Percentiles rank a stretch among this genome's conserved stretches.
phyloP scores from a whole-genome alignment of 768 basidiomycete species.

The Saitozyma sp. region DNA sequence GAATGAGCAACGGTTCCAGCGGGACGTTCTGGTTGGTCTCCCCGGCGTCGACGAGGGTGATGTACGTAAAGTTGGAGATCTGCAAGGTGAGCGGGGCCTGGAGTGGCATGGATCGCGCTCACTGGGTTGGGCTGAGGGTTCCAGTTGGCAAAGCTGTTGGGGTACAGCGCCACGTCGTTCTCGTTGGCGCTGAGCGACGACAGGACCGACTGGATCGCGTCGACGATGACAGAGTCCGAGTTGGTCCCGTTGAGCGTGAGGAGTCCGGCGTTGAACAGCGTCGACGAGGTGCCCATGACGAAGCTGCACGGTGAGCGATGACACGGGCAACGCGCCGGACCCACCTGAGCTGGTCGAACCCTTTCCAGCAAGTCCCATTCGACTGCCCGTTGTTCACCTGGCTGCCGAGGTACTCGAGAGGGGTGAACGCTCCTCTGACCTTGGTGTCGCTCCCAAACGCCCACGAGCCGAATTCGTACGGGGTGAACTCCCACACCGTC shows the following conservation, averaged over 20 bases:
- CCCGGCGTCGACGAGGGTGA: conserved; percentile 52
- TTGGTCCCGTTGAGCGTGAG: conserved; percentile 33
- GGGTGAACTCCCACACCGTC: conserved; percentile 51
- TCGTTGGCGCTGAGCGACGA: conserved; percentile 33
- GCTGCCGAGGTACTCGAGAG: conserved; percentile 63
- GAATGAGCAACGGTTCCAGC: conserved; percentile 69
- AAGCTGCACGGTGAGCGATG: conserved; percentile 53
- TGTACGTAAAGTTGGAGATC: conserved; percentile 37
- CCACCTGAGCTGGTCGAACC: conserved; percentile 66
- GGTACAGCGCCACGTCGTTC: conserved; percentile 50
- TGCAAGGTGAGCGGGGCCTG: conserved; percentile 7
- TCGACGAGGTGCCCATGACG: conserved; percentile 68
- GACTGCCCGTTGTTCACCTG: conserved; percentile 63
- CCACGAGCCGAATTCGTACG: conserved; percentile 51
- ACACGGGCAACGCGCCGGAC: conserved; percentile 6
- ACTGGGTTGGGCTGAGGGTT: conserved; percentile 42
- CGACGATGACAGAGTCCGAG: conserved; percentile 32
- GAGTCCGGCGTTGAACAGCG: conserved; percentile 51
- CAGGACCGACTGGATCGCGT: conserved; percentile 42
- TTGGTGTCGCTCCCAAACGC: conserved; percentile 49
- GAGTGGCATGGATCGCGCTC: conserved; percentile 10
- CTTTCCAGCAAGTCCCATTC: conserved; percentile 65
- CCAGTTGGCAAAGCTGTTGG: conserved; percentile 51
- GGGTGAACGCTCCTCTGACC: conserved; percentile 65
- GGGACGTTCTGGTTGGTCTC: conserved; percentile 61